Base-by-base conservation (phyloP, 805 yeast genomes). In the Kurtzmaniella fragi region DNA sequence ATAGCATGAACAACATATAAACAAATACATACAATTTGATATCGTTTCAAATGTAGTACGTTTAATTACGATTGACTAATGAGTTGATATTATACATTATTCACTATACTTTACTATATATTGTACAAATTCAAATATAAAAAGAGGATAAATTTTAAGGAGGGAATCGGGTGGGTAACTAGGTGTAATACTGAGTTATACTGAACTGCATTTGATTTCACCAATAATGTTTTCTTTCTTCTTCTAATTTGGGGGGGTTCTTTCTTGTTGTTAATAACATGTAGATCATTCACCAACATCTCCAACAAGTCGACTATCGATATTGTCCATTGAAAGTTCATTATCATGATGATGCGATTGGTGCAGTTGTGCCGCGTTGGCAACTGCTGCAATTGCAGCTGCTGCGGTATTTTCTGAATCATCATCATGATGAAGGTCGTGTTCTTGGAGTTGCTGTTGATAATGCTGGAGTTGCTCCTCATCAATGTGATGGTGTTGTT, bases 351-450 rank as follows among this genome's bases (percentile, higher is more conserved):
- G 45, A 37, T 51, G 55, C 30, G 45, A 48, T n/a, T 49, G 54
- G 37, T 55, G 53, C 6, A 60, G 51, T 5, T 64, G 65, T 42
- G 53, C 56, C 13, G 66, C 65, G 14, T 59, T 67, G 3, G 71
- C 69, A 10, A 71, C 73, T 38, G 62, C 63, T 2, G 70, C 70
- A 15, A 69, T 70, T 1, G 70, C 72, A 5, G 67, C 82, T 17
- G 50, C 54, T 13, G 58, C 59, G 35, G 48, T 56, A 31, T 49
- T 48, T 13, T 36, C 39, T 3, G 38, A 17, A 14, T 38, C 41
- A 14, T 40, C 42, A 14, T 39, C 43, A 37, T 38, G 31, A 10
- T 44, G 52, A 26, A 8, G 37, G 46, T 32, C 41, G 42, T 47
- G 35, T 40, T 49, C 48, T 41, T 49, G 68, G 4, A 56, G 59